These are phyloP conservation scores for barrel medic (Medicago truncatula) DNA, from an alignment of 306 rosid species.

Conservation along the genomic window MtrunA17r5.0-ANR NC_053045.1:33920001-33920500, in stretches of 20 bases:
- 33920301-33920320: conserved; percentile 94
- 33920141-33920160: conserved; percentile 25
- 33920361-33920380: conserved; percentile 64
- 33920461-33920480: conserved; percentile 13
- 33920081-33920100: background rate
- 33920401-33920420: conserved; percentile 85
- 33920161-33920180: conserved; percentile 32
- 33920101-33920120: background rate
- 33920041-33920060: conserved; percentile 79
- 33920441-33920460: conserved; percentile 18
- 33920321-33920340: conserved; percentile 79
- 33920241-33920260: conserved; percentile 82
- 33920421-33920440: conserved; percentile 52
- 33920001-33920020: conserved; percentile 71
- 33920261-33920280: conserved; percentile 92
- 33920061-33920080: conserved; percentile 19
- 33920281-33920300: conserved; percentile 85
- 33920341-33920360: conserved; percentile 70
- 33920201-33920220: conserved; percentile 59
- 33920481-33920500: conserved; percentile 30
- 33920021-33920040: conserved; percentile 78
- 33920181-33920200: conserved; percentile 72
- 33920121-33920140: conserved; percentile 26
- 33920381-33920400: conserved; percentile 85
- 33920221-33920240: conserved; percentile 65